Percentiles rank a stretch among this genome's conserved stretches.
Conservation (phyloP, 495 filamentous ascomycete genomes). For the Lophiostoma macrostomum region DNA sequence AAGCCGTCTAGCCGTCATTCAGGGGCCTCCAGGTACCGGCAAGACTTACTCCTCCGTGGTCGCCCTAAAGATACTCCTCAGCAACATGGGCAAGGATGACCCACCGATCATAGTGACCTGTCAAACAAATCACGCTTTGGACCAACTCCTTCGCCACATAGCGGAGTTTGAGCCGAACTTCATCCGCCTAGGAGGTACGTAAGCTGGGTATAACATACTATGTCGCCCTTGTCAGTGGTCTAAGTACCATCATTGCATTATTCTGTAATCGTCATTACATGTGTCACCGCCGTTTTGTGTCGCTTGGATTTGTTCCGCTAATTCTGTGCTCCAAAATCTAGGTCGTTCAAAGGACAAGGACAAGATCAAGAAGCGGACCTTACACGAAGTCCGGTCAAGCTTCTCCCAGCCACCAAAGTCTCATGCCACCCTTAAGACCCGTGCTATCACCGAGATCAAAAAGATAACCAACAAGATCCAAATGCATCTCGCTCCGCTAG, state of each 20-base stretch:
- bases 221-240: too few relatives aligned
- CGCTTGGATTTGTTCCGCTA: too few relatives aligned
- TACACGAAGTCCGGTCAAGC: conserved; percentile 57
- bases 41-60: conserved; percentile 77
- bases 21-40: conserved; percentile 90
- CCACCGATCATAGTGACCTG: conserved; percentile 76
- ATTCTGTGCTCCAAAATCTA: too few relatives aligned
- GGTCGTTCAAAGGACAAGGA: conserved; percentile 63
- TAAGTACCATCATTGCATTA: too few relatives aligned
- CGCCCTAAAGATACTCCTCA: conserved; percentile 65
- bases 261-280: too few relatives aligned
- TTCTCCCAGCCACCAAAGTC: conserved; percentile 4
- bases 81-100: conserved; percentile 56
- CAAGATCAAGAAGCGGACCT: conserved; percentile 60
- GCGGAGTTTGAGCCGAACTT: conserved; percentile 62
- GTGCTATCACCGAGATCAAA: conserved; percentile 45
- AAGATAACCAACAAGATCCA: conserved; percentile 47
- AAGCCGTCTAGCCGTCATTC: conserved; percentile 71
- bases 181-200: conserved; percentile 79
- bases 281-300: too few relatives aligned
- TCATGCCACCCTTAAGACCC: conserved; percentile 37
- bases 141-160: conserved; percentile 74
- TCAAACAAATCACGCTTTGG: conserved; percentile 91
- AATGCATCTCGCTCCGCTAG: conserved; percentile 44
- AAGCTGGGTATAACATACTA: too few relatives aligned